Evolutionary conservation across 805 yeast species (phyloP).

Genomic region (Metschnikowia shivogae): DNA sequence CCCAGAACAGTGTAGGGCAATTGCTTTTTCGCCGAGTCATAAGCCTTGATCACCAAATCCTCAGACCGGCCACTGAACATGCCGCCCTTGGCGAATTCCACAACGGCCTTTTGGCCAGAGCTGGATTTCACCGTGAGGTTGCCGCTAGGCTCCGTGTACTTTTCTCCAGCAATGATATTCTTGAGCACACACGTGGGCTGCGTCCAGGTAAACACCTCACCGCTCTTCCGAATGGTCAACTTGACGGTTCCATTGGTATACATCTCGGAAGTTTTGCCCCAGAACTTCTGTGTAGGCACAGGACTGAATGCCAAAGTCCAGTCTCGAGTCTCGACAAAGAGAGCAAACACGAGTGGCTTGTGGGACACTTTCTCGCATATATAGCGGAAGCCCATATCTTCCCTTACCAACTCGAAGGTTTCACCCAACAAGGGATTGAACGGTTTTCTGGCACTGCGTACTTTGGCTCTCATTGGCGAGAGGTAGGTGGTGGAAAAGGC

Average conservation of each 20-base stretch:
- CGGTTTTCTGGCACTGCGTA: constrained; percentile 80
- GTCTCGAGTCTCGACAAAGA: constrained; percentile 62
- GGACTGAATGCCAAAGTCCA: constrained; percentile 72
- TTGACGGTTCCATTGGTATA: constrained; percentile 67
- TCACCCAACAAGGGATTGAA: constrained; percentile 94
- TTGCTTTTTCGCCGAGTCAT: constrained; percentile 31
- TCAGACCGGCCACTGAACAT: constrained; percentile 85
- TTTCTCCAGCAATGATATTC: constrained; percentile 91
- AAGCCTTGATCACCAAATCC: constrained; percentile 46
- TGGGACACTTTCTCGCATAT: constrained; percentile 85
- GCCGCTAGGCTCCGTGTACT: constrained; percentile 83
- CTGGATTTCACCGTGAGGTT: constrained; percentile 63
- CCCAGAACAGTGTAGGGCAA: constrained; percentile 54
- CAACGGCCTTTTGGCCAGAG: constrained; percentile 62
- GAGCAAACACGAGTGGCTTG: constrained; percentile 81
- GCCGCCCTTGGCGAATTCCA: constrained; percentile 75
- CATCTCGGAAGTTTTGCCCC: constrained; percentile 92
- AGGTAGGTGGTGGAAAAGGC: constrained; percentile 77
- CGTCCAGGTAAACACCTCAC: constrained; percentile 74
- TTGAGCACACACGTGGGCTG: constrained; percentile 81
- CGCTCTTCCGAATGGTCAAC: constrained; percentile 53
- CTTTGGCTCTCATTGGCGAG: constrained; percentile 68
- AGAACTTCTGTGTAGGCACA: constrained; percentile 79
- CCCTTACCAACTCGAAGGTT: constrained; percentile 84
- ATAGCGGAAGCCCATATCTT: constrained; percentile 70